Evolutionary conservation across 2,329 filamentous ascomycete species (phyloP).

Genomic region (Fusarium nelsonii): DNA sequence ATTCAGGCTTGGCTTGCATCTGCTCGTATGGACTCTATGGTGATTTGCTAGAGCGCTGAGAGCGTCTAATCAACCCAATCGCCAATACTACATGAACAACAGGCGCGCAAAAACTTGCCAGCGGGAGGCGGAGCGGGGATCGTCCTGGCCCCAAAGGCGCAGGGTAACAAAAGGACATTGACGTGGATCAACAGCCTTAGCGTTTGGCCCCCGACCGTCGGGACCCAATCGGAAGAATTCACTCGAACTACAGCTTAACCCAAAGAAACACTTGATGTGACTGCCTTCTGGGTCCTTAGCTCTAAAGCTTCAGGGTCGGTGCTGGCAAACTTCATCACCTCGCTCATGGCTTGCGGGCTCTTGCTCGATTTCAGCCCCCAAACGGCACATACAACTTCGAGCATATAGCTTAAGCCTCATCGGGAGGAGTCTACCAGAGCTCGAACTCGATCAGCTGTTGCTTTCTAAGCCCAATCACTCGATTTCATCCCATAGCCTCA

Average conservation of each 20-base stretch:
- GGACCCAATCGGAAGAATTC: conserved; percentile 51
- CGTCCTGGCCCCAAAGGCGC: conserved; percentile 36
- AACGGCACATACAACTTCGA: conserved; percentile 5
- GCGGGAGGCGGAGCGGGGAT: conserved; percentile 27
- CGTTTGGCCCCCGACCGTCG: conserved; percentile 37
- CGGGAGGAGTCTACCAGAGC: conserved; percentile 3
- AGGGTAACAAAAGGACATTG: conserved; percentile 51
- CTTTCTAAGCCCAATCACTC: neutral
- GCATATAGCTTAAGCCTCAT: conserved; percentile 14
- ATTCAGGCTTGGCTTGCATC: conserved; percentile 30
- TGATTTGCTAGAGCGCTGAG: conserved; percentile 26
- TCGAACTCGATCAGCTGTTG: conserved; percentile 1
- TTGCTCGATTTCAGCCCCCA: conserved; percentile 28
- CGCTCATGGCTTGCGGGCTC: conserved; percentile 32
- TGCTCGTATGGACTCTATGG: conserved; percentile 32
- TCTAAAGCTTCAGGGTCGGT: conserved; percentile 40
- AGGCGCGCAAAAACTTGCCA: conserved; percentile 42
- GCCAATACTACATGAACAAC: conserved; percentile 24
- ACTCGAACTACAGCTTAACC: conserved; percentile 39
- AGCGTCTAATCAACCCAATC: conserved; percentile 53
- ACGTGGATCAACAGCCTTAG: conserved; percentile 50
- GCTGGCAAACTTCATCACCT: conserved; percentile 38
- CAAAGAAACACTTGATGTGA: conserved; percentile 27
- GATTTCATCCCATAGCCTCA: neutral
- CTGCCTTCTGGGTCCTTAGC: conserved; percentile 23